These are phyloP conservation scores for Citrullus amarus DNA, from an alignment of 306 rosid genomes.

Conservation along the genomic window DNA sequence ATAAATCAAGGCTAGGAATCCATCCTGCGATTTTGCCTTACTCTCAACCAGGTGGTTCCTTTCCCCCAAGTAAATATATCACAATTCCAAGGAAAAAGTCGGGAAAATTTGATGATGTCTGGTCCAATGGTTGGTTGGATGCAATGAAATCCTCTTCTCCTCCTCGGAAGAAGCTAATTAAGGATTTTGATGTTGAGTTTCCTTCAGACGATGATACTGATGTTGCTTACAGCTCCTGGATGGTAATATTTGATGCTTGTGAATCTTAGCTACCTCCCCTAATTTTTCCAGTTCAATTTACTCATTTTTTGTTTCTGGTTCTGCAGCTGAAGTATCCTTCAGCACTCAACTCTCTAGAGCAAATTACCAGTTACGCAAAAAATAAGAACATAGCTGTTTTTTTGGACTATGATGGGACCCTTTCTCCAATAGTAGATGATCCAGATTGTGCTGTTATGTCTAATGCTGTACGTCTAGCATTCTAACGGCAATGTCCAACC, in stretches of 20 bases:
- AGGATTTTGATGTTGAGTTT: conserved; percentile 31
- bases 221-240: conserved; percentile 45
- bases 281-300: background rate
- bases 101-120: conserved; percentile 59
- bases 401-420: conserved; percentile 90
- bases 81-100: conserved; percentile 49
- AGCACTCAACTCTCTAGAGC: conserved; percentile 47
- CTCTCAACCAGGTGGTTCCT: conserved; percentile 53
- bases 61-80: conserved; percentile 35
- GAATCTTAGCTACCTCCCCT: background rate
- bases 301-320: background rate
- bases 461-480: conserved; percentile 36
- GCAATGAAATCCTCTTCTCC: conserved; percentile 96
- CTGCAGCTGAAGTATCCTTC: conserved; percentile 72
- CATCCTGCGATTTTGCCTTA: conserved; percentile 37
- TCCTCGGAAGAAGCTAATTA: conserved; percentile 55
- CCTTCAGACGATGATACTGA: conserved; percentile 60
- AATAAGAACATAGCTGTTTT: conserved; percentile 70
- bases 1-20: conserved; percentile 70
- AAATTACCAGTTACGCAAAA: conserved; percentile 38
- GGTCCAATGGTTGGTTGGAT: conserved; percentile 85
- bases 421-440: conserved; percentile 88
- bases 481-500: background rate
- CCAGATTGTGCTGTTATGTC: conserved; percentile 81
- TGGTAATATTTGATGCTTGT: conserved; percentile 28